Base-by-base conservation (phyloP, 192 early-diverging fungal species). In the Linnemannia hyalina region DNA sequence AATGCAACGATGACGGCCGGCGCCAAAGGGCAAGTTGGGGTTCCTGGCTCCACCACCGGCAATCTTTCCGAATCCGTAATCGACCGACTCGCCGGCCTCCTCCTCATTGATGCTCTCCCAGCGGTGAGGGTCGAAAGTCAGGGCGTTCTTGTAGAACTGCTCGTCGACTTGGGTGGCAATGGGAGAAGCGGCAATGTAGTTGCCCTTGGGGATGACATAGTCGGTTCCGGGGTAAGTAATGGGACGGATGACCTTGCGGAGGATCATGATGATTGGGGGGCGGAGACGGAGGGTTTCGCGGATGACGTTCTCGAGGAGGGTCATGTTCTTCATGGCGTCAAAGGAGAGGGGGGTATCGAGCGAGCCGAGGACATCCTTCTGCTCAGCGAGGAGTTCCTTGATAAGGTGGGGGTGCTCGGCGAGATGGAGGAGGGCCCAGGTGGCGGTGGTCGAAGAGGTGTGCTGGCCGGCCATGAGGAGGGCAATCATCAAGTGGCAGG, bases 391-490 rank as follows among this genome's bases (percentile, higher is more conserved):
- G n/a, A 97, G 83, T 20, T 92, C 92, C 69, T 92, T 90, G 79
- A 94, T 77, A 41, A 97, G 76, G 4, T 96, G 90, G 35, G 96
- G 96, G 72, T 93, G 90, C 29, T 90, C 88, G 40, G 98, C 97
- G 73, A 99, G 87, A 88, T 96, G 94, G 75, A 98, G 92, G 20
- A 98, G 82, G 13, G 97, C 93, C 98, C 98, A 99, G 47, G 97
- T 94, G 15, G 94, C 91, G 29, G 98, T 98, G 55, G 98, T 97
- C 23, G 97, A 95, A 26, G 92, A 93, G 8, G 98, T 99, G 89
- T 99, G 98, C 88, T 99, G 98, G n/a, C 98, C 98, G 46, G 96
- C 98, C 94, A 99, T 96, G 68, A 99, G 91, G 65, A 97, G 84
- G 29, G 98, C 98, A 92, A 99, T 99, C 95, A 98, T 95, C 93